Percentiles rank a stretch among this genome's conserved stretches.
Evolutionary conservation across 2,329 filamentous ascomycete genomes (phyloP).

Genomic region (Colletotrichum orbiculare): DNA sequence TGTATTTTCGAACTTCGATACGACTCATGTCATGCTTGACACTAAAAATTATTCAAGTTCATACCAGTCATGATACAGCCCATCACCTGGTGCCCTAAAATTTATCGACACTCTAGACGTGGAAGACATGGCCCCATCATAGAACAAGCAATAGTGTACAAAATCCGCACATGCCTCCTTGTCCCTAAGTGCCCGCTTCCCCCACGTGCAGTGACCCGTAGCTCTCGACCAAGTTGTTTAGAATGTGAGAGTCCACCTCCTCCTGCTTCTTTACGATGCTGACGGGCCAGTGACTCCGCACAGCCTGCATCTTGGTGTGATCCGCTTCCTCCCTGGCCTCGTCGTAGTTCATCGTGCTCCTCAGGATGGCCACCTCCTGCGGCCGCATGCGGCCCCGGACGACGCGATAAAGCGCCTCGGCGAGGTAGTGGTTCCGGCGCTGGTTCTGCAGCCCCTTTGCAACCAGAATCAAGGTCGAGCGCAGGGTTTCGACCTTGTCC

Average conservation of each 20-base stretch:
- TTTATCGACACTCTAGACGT: no score
- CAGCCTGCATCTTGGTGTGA: slow-evolving; percentile 39
- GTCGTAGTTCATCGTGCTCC: slow-evolving; percentile 34
- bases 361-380: slow-evolving; percentile 39
- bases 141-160: no score
- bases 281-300: slow-evolving; percentile 47
- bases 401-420: slow-evolving; percentile 46
- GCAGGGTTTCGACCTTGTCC: slow-evolving; percentile 38
- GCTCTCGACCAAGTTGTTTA: slow-evolving; percentile 41
- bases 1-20: no score
- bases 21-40: no score
- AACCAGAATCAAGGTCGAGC: slow-evolving; percentile 48
- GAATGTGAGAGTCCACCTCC: slow-evolving; percentile 39
- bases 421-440: slow-evolving; percentile 48
- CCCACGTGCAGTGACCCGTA: background rate
- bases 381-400: slow-evolving; percentile 47
- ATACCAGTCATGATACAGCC: no score
- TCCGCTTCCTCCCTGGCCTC: slow-evolving; percentile 38
- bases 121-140: no score
- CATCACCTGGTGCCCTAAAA: no score
- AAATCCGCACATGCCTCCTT: no score
- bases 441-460: slow-evolving; percentile 48
- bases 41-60: no score
- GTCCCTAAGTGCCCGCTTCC: background rate
- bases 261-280: slow-evolving; percentile 43